Percentiles rank a stretch among this genome's conserved stretches.
These are phyloP conservation scores for Amanita brunnescens DNA, from an alignment of 768 basidiomycete species.

Conservation along the genomic window DNA sequence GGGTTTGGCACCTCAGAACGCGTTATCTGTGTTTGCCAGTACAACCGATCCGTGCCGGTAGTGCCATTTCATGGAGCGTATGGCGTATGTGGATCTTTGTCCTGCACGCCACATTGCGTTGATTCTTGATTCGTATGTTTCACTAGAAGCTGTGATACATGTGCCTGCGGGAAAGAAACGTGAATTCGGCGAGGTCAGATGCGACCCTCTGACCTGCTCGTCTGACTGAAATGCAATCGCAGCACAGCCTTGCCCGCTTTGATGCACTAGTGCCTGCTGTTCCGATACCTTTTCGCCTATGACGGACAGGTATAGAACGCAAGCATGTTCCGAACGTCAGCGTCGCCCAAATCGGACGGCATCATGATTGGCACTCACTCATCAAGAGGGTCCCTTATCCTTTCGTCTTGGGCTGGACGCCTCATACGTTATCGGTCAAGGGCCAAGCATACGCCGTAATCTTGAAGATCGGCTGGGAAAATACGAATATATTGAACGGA, in stretches of 20 bases:
- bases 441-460: background rate
- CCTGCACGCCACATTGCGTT: background rate
- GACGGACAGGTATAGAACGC: background rate
- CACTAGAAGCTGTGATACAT: background rate
- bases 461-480: background rate
- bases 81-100: background rate
- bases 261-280: background rate
- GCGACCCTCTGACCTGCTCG: background rate
- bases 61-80: background rate
- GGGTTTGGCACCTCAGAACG: background rate
- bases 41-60: background rate
- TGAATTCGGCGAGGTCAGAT: background rate
- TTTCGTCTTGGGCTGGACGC: background rate
- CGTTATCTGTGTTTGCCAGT: background rate
- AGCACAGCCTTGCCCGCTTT: background rate
- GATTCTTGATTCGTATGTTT: background rate
- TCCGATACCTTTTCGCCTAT: background rate
- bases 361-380: background rate
- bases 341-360: background rate
- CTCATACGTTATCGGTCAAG: background rate
- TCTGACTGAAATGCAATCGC: background rate
- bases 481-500: background rate
- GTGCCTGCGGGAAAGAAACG: background rate
- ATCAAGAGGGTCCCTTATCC: background rate
- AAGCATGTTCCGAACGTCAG: background rate